Evolutionary conservation across 2,329 filamentous ascomycete species (phyloP), one percentile per base, ranked within the genome.

Genomic region (Fusarium praegraminearum): DNA sequence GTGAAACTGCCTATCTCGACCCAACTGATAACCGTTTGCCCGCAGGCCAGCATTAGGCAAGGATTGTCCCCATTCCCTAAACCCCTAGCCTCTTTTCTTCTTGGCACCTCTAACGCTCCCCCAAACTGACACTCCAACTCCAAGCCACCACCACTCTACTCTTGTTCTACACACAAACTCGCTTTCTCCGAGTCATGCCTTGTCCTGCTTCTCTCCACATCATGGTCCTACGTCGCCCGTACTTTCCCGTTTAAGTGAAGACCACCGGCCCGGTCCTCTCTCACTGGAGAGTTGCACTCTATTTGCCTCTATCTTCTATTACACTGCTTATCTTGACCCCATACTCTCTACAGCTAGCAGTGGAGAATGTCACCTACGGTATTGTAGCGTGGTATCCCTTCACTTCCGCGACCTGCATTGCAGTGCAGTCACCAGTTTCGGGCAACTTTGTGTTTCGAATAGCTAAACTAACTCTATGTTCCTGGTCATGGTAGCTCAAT

Each of bases 121-220:
- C 62, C 44, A 56, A 62, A 53, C 36, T 51, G 44, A 38, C 54
- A 46, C 59, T 47, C 36, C 59, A 47, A 47, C 22, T 40, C 44
- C 24, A 54, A 58, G 57, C 63, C 57, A 67, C 65, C 41, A 63
- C 49, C 11, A n/a, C 41, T 26, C 16, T 30, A 26, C 24, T 38
- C 41, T 20, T 36, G 9, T 18, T 40, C 10, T 38, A 7, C 36
- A 36, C 13, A 40, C 20, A 28, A 32, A 53, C 52, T 56, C 35
- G 56, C 50, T 45, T 55, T 50, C 46, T 44, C 69, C 72, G 71
- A 73, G 72, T 74, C 72, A 73, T 73, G 68, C 32, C 41, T 49
- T 58, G 16, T 49, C 26, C 61, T 65, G 49, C 30, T 61, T 73
- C 72, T 43, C 72, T 60, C 70, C 70, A 74, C 72, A 74, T 57